These are phyloP conservation scores for Colletotrichum sp. DNA, from an alignment of 2,329 filamentous ascomycete species.

Conservation along the genomic window DNA sequence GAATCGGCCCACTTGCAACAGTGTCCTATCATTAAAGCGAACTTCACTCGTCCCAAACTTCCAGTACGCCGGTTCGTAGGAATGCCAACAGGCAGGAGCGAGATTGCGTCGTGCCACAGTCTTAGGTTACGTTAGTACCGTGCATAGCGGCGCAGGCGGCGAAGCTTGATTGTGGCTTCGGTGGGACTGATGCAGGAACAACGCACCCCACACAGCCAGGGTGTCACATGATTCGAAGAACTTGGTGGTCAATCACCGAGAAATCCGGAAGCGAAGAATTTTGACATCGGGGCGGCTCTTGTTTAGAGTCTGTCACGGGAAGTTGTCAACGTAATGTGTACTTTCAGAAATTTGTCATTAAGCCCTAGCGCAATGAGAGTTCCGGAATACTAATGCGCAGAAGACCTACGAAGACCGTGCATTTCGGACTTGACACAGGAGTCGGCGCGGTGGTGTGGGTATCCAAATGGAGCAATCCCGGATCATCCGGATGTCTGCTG, in stretches of 20 bases:
- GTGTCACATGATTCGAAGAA: neutral
- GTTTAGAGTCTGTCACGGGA: neutral
- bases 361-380: fast-evolving
- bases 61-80: neutral
- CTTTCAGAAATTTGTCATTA: neutral
- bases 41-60: neutral
- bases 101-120: neutral
- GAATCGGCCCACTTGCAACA: neutral
- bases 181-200: neutral
- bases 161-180: neutral
- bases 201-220: neutral
- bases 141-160: neutral
- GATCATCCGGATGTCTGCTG: neutral
- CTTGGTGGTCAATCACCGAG: neutral
- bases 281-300: neutral
- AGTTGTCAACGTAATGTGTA: neutral
- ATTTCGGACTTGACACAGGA: neutral
- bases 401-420: neutral
- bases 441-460: neutral
- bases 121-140: neutral
- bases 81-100: neutral
- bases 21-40: neutral
- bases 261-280: neutral
- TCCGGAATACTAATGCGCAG: neutral
- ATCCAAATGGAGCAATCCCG: neutral